Conservation (phyloP, 1,284 basidiomycete species). For the Sporisorium exsertum region DNA sequence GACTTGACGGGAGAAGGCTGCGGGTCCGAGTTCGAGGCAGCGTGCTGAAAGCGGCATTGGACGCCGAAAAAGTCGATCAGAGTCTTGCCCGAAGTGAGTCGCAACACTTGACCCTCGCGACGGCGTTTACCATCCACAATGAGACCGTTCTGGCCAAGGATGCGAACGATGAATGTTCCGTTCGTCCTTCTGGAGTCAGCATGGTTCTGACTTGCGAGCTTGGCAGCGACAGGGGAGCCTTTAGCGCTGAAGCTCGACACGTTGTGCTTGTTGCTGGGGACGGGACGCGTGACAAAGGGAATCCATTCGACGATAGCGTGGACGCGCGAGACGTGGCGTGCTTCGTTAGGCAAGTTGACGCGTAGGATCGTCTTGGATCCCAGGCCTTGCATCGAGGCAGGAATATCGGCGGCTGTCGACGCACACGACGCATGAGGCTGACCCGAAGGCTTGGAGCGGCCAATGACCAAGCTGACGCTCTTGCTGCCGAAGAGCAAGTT, state of each 20-base stretch:
- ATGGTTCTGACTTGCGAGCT: conserved; percentile 9
- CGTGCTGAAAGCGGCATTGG: conserved; percentile 44
- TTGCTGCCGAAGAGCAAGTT: conserved; percentile 45
- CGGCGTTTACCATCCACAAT: conserved; percentile 63
- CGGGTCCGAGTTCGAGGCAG: conserved; percentile 27
- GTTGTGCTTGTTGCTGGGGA: conserved; percentile 15
- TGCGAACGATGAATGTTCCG: conserved; percentile 62
- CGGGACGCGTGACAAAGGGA: conserved; percentile 50
- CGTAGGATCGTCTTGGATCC: conserved; percentile 51
- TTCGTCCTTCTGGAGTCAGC: conserved; percentile 8
- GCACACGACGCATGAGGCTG: conserved; percentile 28
- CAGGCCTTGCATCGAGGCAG: conserved; percentile 37
- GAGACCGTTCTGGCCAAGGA: conserved; percentile 67
- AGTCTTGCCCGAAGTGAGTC: conserved; percentile 51
- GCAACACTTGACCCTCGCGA: conserved; percentile 61
- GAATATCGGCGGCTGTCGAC: conserved; percentile 22
- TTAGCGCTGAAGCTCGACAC: conserved; percentile 32
- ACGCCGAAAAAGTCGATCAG: conserved; percentile 64
- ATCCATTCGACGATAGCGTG: conserved; percentile 67
- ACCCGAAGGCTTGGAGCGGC: conserved; percentile 52
- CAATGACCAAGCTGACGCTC: conserved; percentile 50
- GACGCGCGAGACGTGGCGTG: conserved; percentile 62
- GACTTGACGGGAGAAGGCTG: conserved; percentile 31
- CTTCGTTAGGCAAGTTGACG: conserved; percentile 58
- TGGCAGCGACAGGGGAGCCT: conserved; percentile 27